phyloP scores from a whole-genome alignment of 148 eudicot genomes.

The Camellia japonica region DNA sequence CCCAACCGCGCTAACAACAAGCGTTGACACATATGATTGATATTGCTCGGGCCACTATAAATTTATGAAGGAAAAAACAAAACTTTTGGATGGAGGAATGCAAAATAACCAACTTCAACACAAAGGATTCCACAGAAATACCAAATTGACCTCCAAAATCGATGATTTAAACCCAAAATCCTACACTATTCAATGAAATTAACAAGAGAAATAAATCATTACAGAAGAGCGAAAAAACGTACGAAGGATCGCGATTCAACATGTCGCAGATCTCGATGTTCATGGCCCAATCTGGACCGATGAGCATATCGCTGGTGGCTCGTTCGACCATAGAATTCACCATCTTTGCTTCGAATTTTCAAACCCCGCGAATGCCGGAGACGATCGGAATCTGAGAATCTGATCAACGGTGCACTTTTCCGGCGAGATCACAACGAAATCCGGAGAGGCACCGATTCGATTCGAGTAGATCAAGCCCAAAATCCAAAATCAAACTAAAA shows the following conservation, averaged over 20 bases:
- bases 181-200: background rate
- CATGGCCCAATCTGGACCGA: slow-evolving; percentile 99
- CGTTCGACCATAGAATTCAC: slow-evolving; percentile 87
- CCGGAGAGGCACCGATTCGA: background rate
- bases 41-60: background rate
- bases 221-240: slow-evolving; percentile 6
- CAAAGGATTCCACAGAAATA: background rate
- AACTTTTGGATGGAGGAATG: background rate
- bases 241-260: slow-evolving; percentile 89
- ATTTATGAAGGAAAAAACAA: background rate
- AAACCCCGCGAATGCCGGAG: background rate
- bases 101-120: background rate
- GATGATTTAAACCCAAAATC: background rate
- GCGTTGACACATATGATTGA: background rate
- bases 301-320: slow-evolving; percentile 84
- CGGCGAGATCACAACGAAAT: slow-evolving; percentile 14
- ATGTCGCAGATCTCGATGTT: slow-evolving; percentile 95
- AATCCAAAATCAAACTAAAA: background rate
- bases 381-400: slow-evolving; percentile 4
- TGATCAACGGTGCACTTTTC: background rate
- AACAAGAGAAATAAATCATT: background rate
- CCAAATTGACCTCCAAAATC: background rate
- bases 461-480: background rate
- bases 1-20: background rate
- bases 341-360: slow-evolving; percentile 34